Conservation (phyloP, 2,329 filamentous ascomycete species). For the Dendrostoma leiphaemia region DNA sequence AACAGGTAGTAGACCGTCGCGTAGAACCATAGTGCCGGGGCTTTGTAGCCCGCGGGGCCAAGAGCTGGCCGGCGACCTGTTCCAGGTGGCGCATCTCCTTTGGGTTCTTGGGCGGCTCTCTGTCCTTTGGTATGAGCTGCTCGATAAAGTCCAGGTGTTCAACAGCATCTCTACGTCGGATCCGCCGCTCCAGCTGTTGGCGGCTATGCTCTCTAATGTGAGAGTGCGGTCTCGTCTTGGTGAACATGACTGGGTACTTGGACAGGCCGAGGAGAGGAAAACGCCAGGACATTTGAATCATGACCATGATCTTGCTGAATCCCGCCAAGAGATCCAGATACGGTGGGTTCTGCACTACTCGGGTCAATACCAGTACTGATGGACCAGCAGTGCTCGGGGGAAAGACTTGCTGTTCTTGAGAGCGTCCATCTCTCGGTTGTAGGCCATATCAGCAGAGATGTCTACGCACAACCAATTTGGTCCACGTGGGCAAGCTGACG, state of each 20-base stretch:
- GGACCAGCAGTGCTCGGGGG: background rate
- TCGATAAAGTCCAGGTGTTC: conserved; percentile 21
- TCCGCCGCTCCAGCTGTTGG: conserved; percentile 13
- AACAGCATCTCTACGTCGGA: conserved; percentile 7
- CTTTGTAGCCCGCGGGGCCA: conserved; percentile 15
- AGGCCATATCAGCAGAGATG: conserved; percentile 22
- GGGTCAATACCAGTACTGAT: background rate
- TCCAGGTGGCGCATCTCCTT: conserved; percentile 18
- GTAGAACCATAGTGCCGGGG: background rate
- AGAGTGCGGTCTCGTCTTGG: conserved; percentile 5
- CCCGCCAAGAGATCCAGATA: background rate
- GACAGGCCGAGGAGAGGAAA: conserved; percentile 2
- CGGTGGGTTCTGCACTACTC: background rate
- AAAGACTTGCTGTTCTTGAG: conserved; percentile 19
- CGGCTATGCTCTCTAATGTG: conserved; percentile 17
- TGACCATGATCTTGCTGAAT: background rate
- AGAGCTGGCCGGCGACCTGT: conserved; percentile 16
- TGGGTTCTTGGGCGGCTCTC: conserved; percentile 6
- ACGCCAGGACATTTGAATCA: conserved; percentile 2
- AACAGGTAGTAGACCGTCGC: conserved; percentile 35
- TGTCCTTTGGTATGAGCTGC: conserved; percentile 16
- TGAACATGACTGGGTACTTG: background rate
- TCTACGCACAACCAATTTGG: conserved; percentile 22
- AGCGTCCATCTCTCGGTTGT: conserved; percentile 18
- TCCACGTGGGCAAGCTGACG: conserved; percentile 18